Percentiles rank a stretch among this genome's conserved stretches.
Conservation (phyloP, 345 rosid genomes). For the Hypericum perforatum region DNA sequence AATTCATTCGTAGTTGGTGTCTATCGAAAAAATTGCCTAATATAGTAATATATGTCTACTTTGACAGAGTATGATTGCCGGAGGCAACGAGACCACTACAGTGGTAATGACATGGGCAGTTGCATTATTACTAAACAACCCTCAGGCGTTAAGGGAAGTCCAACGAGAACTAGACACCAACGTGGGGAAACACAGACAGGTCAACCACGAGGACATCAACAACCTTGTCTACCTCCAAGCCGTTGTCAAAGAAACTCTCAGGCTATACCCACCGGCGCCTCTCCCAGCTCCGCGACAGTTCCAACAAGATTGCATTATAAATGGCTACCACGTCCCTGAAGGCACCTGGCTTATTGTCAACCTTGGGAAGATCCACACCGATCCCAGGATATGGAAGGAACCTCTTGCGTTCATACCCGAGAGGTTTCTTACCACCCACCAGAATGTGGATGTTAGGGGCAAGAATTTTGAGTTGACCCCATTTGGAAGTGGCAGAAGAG, state of each 20-base stretch:
- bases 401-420: not conserved
- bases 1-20: not conserved
- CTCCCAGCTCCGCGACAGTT: not conserved
- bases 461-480: not conserved
- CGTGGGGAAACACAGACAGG: not conserved
- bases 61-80: not conserved
- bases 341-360: not conserved
- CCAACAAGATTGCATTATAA: not conserved
- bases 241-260: not conserved
- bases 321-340: not conserved
- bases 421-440: not conserved
- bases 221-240: not conserved
- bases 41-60: not conserved
- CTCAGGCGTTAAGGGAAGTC: not conserved
- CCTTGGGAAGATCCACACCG: not conserved
- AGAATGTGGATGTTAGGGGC: not conserved
- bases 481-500: not conserved
- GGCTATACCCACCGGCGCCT: not conserved
- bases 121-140: not conserved
- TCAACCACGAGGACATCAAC: not conserved
- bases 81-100: not conserved
- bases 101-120: constrained; percentile 1
- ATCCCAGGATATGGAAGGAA: not conserved
- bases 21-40: not conserved
- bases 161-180: not conserved